Evolutionary conservation across 2,329 filamentous ascomycete species (phyloP).

Genomic region (Penicillium sp.): DNA sequence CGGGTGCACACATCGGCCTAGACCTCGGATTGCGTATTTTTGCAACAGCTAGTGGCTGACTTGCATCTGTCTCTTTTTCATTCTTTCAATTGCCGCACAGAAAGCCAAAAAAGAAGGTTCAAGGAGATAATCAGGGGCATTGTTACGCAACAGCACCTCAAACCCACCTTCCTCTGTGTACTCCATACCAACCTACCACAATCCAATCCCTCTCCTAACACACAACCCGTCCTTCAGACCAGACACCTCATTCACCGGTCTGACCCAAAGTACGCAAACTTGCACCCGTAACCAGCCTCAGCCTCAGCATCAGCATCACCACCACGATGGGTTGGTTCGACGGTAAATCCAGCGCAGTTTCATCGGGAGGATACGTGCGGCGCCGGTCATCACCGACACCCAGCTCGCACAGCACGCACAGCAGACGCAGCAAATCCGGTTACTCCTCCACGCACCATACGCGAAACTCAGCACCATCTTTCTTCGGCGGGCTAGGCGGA

Average conservation of each 20-base stretch:
- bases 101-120: slow-evolving; percentile 6
- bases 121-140: not conserved
- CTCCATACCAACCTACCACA: not conserved
- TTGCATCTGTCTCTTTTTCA: slow-evolving; percentile 22
- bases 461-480: slow-evolving; percentile 43
- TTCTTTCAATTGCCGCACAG: slow-evolving; percentile 19
- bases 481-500: slow-evolving; percentile 45
- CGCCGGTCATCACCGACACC: slow-evolving; percentile 20
- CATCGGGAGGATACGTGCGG: slow-evolving; percentile 30
- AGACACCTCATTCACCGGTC: not conserved
- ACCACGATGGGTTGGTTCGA: slow-evolving; percentile 49
- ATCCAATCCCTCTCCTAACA: not conserved
- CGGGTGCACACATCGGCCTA: slow-evolving; percentile 18
- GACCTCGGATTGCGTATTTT: slow-evolving; percentile 18
- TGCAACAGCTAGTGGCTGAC: slow-evolving; percentile 25
- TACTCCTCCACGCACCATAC: slow-evolving; percentile 40
- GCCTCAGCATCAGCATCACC: not conserved
- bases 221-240: not conserved
- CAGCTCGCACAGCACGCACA: slow-evolving; percentile 39
- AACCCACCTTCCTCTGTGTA: not conserved
- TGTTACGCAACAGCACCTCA: not conserved
- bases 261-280: not conserved
- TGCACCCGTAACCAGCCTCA: not conserved
- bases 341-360: slow-evolving; percentile 33
- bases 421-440: slow-evolving; percentile 32